Base-by-base conservation (phyloP, 2,329 filamentous ascomycete species). In the Colletotrichum echinochloae region DNA sequence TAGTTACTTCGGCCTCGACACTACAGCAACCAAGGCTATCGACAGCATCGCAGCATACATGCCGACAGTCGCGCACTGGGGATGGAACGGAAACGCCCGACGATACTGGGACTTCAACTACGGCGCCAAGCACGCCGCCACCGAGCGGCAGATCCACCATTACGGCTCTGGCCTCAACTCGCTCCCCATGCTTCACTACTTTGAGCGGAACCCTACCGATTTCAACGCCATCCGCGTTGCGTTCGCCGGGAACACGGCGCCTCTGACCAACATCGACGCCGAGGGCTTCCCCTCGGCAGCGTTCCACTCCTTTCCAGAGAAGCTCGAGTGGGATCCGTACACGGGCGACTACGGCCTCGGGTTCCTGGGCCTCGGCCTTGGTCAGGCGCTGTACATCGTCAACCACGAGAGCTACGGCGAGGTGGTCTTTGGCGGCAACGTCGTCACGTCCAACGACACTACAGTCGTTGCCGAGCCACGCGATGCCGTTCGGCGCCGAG, bases 1-100 rank as follows among this genome's bases (percentile, higher is more conserved):
- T 37, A 70, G 82, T 37, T 85, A 88, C 74, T 90, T 90, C 74
- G 83, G 83, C 2, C 80, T 85, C 56, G 77, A 77, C 0, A 74
- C 74, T 0, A 86, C 86, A 0, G 82, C 80, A 0, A 76, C 76
- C 1, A 89, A 89, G 73, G 85, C 83, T 0, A 79, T 90, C 55
- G 81, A 85, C 65, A 86, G 84, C 28, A 86, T 90, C 5, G 75
- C 87, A 1, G 88, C 85, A 0, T 90, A 86, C 72, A 88, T 84
- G 80, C 87, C 88, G 0, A 87, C 86, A 0, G 84, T 90, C 0
- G 80, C 87, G 0, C 88, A 90, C 72, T 90, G 88, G 88, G 88
- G 86, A 3, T 90, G 85, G 85, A 89, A 90, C 61, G 88, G 88
- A 16, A 90, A 89, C 71, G 87, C 88, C 0, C 82, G 88, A 1